These are phyloP conservation scores for Globisporangium perplexum DNA, from an alignment of 352 stramenopile genomes.

Conservation along the genomic window DNA sequence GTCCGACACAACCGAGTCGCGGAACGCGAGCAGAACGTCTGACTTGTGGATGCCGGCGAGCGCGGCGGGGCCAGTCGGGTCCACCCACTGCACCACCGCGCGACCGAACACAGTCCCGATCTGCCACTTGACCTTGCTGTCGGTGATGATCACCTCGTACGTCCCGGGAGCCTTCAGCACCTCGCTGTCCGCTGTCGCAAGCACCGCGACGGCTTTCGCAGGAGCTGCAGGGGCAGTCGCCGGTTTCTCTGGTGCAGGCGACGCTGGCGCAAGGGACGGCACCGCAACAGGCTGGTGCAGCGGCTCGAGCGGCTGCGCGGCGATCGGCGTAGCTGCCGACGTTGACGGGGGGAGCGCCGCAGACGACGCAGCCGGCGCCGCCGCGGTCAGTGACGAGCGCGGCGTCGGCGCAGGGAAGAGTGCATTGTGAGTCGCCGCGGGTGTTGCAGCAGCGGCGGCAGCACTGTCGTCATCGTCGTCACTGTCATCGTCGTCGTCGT, in stretches of 20 bases:
- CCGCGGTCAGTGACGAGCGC: conserved; percentile 13
- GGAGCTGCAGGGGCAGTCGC: conserved; percentile 1
- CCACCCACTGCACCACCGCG: conserved; percentile 74
- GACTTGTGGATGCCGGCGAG: conserved; percentile 78
- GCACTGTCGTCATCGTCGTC: conserved; percentile 28
- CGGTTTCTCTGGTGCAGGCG: not conserved
- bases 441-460: conserved; percentile 6
- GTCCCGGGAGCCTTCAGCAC: conserved; percentile 52
- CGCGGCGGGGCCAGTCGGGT: conserved; percentile 52
- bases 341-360: conserved; percentile 26
- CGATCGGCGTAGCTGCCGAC: conserved; percentile 38
- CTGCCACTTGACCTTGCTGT: conserved; percentile 72
- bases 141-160: conserved; percentile 80
- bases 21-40: conserved; percentile 74
- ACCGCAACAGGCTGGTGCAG: conserved; percentile 25
- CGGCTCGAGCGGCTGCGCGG: conserved; percentile 51
- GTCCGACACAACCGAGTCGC: conserved; percentile 66
- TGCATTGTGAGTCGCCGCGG: conserved; percentile 17
- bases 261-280: not conserved
- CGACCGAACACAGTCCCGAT: conserved; percentile 83
- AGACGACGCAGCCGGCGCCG: conserved; percentile 18
- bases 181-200: conserved; percentile 25
- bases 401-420: conserved; percentile 19
- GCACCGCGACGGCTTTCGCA: conserved; percentile 14
- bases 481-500: conserved; percentile 48